Evolutionary conservation across 306 rosid species (phyloP).

Genomic region (Comarum palustre): DNA sequence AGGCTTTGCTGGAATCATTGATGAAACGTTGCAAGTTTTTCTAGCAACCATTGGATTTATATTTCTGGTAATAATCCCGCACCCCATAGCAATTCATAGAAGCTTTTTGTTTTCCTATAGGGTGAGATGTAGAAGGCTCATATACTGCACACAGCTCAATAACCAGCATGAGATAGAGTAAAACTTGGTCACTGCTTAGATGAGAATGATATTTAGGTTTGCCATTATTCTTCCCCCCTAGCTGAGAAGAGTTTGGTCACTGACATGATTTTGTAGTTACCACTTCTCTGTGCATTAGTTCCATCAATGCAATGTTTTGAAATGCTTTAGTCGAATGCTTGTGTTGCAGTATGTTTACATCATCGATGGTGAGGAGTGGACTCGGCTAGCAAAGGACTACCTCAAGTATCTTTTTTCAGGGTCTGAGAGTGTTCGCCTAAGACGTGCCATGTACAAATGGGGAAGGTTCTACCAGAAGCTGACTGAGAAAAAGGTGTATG

Average conservation of each 20-base stretch:
- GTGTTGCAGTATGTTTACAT: slow-evolving; percentile 60
- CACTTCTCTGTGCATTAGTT: neutral
- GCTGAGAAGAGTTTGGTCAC: neutral
- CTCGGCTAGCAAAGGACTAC: slow-evolving; percentile 62
- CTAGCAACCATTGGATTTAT: slow-evolving; percentile 71
- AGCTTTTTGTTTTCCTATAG: neutral
- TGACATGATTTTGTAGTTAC: neutral
- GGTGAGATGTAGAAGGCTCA: neutral
- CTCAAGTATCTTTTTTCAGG: slow-evolving; percentile 57
- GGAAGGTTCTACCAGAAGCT: slow-evolving; percentile 32
- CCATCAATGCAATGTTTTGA: neutral
- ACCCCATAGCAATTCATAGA: neutral
- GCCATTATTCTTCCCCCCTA: neutral
- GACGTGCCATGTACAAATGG: slow-evolving; percentile 50
- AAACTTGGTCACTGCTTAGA: neutral
- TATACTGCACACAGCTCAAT: neutral
- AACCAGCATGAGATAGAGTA: neutral
- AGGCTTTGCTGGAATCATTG: slow-evolving; percentile 45
- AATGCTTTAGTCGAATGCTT: neutral
- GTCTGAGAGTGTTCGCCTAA: slow-evolving; percentile 55
- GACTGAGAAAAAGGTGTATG: slow-evolving; percentile 32
- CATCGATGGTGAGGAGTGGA: slow-evolving; percentile 62
- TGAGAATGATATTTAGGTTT: neutral
- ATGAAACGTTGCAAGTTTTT: slow-evolving; percentile 67
- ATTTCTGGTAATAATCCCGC: slow-evolving; percentile 49